Percentiles rank a stretch among this genome's conserved stretches.
Conservation (phyloP, 1,139 yeast genomes). For the Candida anutae region DNA sequence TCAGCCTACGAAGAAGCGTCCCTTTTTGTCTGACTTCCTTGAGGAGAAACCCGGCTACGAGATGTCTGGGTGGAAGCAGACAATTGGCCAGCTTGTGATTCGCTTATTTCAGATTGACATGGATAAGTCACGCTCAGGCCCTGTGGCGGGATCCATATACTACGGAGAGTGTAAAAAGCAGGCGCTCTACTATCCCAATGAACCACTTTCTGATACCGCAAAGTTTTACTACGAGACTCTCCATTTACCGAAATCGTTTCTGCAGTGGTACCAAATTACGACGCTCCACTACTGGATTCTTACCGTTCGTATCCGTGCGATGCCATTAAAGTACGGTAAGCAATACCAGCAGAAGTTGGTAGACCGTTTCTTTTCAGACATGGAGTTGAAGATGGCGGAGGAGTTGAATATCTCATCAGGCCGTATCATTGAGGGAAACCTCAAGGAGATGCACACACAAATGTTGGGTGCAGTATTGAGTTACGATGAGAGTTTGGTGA, state of each 20-base stretch:
- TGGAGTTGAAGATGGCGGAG: slow-evolving; percentile 76
- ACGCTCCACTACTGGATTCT: slow-evolving; percentile 89
- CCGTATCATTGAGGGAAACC: slow-evolving; percentile 74
- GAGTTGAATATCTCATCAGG: slow-evolving; percentile 84
- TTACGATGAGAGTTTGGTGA: slow-evolving; percentile 84
- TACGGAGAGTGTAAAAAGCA: slow-evolving; percentile 83
- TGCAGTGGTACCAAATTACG: slow-evolving; percentile 93
- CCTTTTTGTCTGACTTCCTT: slow-evolving; percentile 45
- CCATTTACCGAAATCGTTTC: slow-evolving; percentile 75
- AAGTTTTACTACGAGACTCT: slow-evolving; percentile 71
- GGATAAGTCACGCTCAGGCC: slow-evolving; percentile 90
- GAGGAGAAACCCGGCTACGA: slow-evolving; percentile 51
- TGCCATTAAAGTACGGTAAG: slow-evolving; percentile 84
- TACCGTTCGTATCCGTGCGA: slow-evolving; percentile 88
- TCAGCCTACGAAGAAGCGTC: slow-evolving; percentile 35
- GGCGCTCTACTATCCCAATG: slow-evolving; percentile 68
- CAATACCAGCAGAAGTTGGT: slow-evolving; percentile 89
- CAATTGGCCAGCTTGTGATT: slow-evolving; percentile 66
- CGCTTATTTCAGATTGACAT: slow-evolving; percentile 69
- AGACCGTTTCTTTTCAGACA: slow-evolving; percentile 82
- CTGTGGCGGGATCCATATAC: slow-evolving; percentile 85
- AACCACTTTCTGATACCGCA: slow-evolving; percentile 58
- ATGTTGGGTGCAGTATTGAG: slow-evolving; percentile 83
- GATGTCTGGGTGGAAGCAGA: slow-evolving; percentile 63
- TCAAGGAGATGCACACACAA: slow-evolving; percentile 87